phyloP scores from a whole-genome alignment of 78 protist species.

The Salpingoeca rosetta region DNA sequence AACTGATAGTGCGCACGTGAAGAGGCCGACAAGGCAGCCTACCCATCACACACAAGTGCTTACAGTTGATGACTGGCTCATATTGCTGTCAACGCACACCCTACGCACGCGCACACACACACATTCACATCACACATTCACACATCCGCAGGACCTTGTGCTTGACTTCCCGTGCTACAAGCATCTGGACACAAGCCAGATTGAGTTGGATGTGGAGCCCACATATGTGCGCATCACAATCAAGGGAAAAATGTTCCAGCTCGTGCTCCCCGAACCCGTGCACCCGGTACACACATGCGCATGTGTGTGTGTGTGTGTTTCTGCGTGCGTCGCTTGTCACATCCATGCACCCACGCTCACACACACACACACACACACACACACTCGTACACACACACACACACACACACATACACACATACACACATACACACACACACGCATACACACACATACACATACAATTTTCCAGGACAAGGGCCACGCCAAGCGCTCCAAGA shows the following conservation, averaged over 20 bases:
- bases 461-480: background rate
- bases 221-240: conserved; percentile 20
- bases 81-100: no score
- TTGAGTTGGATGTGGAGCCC: conserved; percentile 51
- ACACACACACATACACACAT: no score
- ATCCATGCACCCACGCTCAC: background rate
- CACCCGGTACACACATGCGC: background rate
- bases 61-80: no score
- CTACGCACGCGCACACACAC: no score
- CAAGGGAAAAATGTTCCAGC: conserved; percentile 22
- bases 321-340: background rate
- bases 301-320: background rate
- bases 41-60: no score
- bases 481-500: background rate
- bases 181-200: conserved; percentile 33
- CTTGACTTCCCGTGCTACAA: conserved; percentile 4
- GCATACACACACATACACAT: no score
- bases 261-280: background rate
- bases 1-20: no score
- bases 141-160: background rate
- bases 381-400: no score
- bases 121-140: no score
- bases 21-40: no score
- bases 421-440: no score
- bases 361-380: no score